phyloP scores from a whole-genome alignment of 1,139 yeast genomes.

The Saccharomyces hybrid region DNA sequence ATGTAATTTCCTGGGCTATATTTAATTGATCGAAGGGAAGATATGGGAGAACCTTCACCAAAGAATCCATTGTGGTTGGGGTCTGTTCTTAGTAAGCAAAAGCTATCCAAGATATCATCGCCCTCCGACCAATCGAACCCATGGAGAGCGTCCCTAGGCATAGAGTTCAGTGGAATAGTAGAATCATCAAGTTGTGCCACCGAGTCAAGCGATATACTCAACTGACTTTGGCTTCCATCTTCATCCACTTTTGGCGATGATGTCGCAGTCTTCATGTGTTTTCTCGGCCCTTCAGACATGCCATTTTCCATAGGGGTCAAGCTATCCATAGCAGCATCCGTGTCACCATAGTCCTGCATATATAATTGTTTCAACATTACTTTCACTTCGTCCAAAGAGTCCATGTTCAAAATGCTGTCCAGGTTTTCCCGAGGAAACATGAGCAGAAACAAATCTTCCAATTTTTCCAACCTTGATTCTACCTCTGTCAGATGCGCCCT shows the following conservation, averaged over 20 bases:
- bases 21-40: slow-evolving; percentile 25
- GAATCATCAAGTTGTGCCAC: background rate
- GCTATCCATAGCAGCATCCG: background rate
- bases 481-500: slow-evolving; percentile 74
- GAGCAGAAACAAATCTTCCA: slow-evolving; percentile 47
- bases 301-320: background rate
- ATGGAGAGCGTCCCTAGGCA: slow-evolving; percentile 39
- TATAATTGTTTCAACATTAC: slow-evolving; percentile 3
- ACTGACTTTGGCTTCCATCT: background rate
- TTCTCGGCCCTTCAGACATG: no score
- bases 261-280: background rate
- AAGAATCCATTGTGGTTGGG: slow-evolving; percentile 51
- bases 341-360: slow-evolving; percentile 1
- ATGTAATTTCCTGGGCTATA: slow-evolving; percentile 1
- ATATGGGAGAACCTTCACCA: slow-evolving; percentile 57
- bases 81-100: slow-evolving; percentile 46
- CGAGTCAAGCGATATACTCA: background rate
- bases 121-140: slow-evolving; percentile 56
- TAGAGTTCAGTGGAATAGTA: slow-evolving; percentile 32
- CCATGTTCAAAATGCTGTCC: slow-evolving; percentile 31
- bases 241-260: background rate
- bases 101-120: slow-evolving; percentile 42
- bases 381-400: slow-evolving; percentile 5
- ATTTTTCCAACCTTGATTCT: slow-evolving; percentile 51
- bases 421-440: slow-evolving; percentile 40